Evolutionary conservation across 768 basidiomycete genomes (phyloP), one percentile per base, ranked within the genome.

Genomic region (Lentinus tigrinus): DNA sequence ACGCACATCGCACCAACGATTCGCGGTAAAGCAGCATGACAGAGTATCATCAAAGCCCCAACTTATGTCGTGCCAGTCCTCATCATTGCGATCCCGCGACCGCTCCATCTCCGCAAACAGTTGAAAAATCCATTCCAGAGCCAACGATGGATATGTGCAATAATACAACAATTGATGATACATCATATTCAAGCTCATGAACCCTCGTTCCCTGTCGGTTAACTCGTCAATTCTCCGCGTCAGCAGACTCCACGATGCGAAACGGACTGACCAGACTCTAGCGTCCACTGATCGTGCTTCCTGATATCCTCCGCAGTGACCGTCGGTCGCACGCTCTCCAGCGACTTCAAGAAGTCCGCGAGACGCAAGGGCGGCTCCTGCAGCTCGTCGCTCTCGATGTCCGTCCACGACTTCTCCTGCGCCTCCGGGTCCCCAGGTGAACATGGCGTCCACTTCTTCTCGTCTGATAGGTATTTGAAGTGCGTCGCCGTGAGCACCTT

Each of bases 401-500:
- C 89, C 19, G 89, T 83, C 97, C 96, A 98, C 5, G 85, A 77
- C 78, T 89, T 93, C 75, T 98, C 96, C 50, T 84, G 78, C 0
- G 91, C 95, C 0, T 83, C 84, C 0, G 85, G 79, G 63, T 95
- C 94, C 9, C 96, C 95, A 1, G 97, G 95, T 2, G 95, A 98
- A 70, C 97, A 99, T 2, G 97, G 97, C 19, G 95, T 98, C 88
- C 84, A 96, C 73, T 87, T 95, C 27, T 70, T 75, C 53, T 48
- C 63, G 14, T 70, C 65, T 10, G 69, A 56, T 26, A 84, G 77
- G 28, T 73, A 78, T 70, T 94, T 94, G 76, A 99, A 99, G 73
- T 99, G 96, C 1, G 95, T 97, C 2, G 97, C 95, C 21, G 88
- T 85, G 49, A 98, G 84, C 47, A 99, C 93, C 71, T 99, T 99